These are phyloP conservation scores for Microdochium paspali DNA, from an alignment of 2,329 filamentous ascomycete species.

Conservation along the genomic window DNA sequence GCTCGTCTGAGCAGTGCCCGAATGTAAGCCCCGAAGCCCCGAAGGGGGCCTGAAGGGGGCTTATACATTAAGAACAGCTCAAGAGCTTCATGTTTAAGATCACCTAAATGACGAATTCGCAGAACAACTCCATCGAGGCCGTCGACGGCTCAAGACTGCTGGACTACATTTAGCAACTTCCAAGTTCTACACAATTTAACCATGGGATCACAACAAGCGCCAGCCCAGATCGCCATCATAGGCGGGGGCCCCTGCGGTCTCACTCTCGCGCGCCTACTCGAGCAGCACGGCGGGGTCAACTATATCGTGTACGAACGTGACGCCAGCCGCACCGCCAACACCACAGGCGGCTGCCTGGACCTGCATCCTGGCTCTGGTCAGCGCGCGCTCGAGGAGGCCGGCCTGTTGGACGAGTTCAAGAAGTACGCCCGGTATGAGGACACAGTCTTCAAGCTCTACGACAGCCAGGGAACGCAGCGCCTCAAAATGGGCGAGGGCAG, in stretches of 20 bases:
- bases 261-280: constrained; percentile 18
- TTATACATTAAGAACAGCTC: too few species aligned
- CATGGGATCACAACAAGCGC: constrained; percentile 1
- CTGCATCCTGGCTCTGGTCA: constrained; percentile 25
- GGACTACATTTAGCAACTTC: too few species aligned
- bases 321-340: constrained; percentile 18
- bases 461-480: constrained; percentile 10
- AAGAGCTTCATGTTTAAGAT: too few species aligned
- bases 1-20: too few species aligned
- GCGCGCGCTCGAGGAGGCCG: constrained; percentile 18
- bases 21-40: too few species aligned
- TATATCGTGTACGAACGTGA: constrained; percentile 21
- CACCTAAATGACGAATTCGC: too few species aligned
- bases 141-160: too few species aligned
- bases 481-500: constrained; percentile 1
- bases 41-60: too few species aligned
- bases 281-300: constrained; percentile 12
- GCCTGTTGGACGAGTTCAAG: constrained; percentile 15
- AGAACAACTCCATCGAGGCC: too few species aligned
- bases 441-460: constrained; percentile 10
- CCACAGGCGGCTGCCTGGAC: constrained; percentile 41
- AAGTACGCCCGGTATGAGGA: constrained; percentile 11
- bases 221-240: constrained; percentile 16
- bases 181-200: too few species aligned
- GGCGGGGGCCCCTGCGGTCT: constrained; percentile 20